Evolutionary conservation across 352 stramenopile species (phyloP).

Genomic region (Globisporangium yorkense): DNA sequence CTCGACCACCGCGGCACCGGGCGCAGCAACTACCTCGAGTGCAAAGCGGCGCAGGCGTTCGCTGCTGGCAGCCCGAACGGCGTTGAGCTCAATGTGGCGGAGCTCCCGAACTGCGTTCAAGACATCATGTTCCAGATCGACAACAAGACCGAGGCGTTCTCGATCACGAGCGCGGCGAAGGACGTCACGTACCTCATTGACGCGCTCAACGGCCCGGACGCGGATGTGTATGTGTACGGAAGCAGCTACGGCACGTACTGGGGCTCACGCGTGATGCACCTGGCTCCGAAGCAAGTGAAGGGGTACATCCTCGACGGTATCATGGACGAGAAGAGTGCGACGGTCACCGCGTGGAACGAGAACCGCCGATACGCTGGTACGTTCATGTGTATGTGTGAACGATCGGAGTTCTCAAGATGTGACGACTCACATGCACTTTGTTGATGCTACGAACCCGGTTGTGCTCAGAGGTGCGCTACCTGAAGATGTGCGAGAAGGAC

Average conservation of each 20-base stretch:
- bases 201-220: background rate
- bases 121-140: conserved; percentile 44
- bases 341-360: conserved; percentile 8
- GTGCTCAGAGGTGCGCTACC: background rate
- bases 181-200: conserved; percentile 5
- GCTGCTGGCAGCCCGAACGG: background rate
- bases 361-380: conserved; percentile 1
- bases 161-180: conserved; percentile 25
- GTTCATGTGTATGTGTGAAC: background rate
- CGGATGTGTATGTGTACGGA: conserved; percentile 18
- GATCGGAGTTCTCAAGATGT: background rate
- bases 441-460: conserved; percentile 6
- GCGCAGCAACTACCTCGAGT: conserved; percentile 6
- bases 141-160: conserved; percentile 52
- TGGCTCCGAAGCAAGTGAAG: conserved; percentile 15
- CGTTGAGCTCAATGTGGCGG: background rate
- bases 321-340: conserved; percentile 5
- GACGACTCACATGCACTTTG: too few species aligned
- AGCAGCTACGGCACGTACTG: conserved; percentile 24
- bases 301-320: conserved; percentile 23
- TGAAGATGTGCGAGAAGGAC: background rate
- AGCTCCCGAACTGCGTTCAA: conserved; percentile 2
- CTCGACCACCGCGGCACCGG: conserved; percentile 13
- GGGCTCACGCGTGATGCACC: conserved; percentile 17
- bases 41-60: conserved; percentile 2